These are phyloP conservation scores for Carallia brachiata DNA, from an alignment of 345 rosid species.

Conservation along the genomic window DNA sequence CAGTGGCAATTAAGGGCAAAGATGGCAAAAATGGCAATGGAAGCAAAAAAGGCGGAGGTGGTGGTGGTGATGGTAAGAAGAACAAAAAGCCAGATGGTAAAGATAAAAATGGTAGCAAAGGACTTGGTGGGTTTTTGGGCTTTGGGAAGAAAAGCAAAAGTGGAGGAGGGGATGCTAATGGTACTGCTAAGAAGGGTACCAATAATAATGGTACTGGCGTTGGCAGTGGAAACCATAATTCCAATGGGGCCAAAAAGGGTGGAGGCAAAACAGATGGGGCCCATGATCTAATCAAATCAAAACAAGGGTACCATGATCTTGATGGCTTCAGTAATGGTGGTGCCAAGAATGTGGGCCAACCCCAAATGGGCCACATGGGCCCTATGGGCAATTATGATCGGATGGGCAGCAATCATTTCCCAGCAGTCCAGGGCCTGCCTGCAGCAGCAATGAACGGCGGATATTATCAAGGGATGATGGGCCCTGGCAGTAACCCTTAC, in stretches of 20 bases:
- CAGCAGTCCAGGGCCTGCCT: slow-evolving; percentile 78
- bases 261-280: background rate
- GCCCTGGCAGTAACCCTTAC: slow-evolving; percentile 41
- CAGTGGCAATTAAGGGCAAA: background rate
- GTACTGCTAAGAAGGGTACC: background rate
- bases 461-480: slow-evolving; percentile 48
- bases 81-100: slow-evolving; percentile 15
- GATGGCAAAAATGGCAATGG: background rate
- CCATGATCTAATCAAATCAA: background rate
- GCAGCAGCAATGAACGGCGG: slow-evolving; percentile 50
- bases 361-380: background rate
- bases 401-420: slow-evolving; percentile 25
- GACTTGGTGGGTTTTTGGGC: background rate
- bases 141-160: slow-evolving; percentile 4
- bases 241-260: background rate
- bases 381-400: slow-evolving; percentile 38
- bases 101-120: slow-evolving; percentile 8
- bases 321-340: background rate
- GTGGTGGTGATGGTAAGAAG: slow-evolving; percentile 12
- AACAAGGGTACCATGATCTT: background rate
- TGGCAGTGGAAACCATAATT: background rate
- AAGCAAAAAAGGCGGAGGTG: slow-evolving; percentile 33
- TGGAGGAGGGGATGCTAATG: background rate
- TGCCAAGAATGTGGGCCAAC: slow-evolving; percentile 7
- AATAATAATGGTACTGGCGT: background rate